A percentile compares a stretch with the other conserved stretches of the same genome.
Evolutionary conservation across 805 yeast species (phyloP).

Genomic region (Candida vartiovaarae): DNA sequence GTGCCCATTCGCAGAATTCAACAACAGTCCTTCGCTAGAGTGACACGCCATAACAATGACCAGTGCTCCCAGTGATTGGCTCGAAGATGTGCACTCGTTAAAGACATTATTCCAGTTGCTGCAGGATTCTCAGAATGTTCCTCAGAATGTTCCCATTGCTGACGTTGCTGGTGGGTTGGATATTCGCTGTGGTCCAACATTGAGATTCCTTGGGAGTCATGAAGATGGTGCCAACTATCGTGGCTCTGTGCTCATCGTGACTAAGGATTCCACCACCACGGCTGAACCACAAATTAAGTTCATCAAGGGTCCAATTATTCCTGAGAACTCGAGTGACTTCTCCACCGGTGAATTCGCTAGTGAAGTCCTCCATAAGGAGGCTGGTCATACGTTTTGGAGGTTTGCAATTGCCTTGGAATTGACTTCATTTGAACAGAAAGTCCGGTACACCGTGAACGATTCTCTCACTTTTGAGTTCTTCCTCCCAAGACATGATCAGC

Average conservation of each 20-base stretch:
- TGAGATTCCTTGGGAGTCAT: slow-evolving; percentile 57
- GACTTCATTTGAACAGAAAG: slow-evolving; percentile 45
- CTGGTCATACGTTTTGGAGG: slow-evolving; percentile 56
- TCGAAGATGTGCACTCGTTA: slow-evolving; percentile 6
- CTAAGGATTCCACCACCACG: slow-evolving; percentile 27
- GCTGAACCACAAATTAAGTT: slow-evolving; percentile 28
- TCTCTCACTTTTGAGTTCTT: slow-evolving; percentile 51
- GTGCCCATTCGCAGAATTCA: no score
- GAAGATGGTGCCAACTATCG: slow-evolving; percentile 53
- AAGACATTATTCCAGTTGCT: slow-evolving; percentile 6
- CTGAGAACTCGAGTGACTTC: slow-evolving; percentile 7
- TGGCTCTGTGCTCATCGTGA: slow-evolving; percentile 62
- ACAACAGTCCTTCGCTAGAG: no score
- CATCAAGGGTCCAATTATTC: slow-evolving; percentile 24
- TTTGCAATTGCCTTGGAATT: slow-evolving; percentile 49
- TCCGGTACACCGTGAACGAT: slow-evolving; percentile 54
- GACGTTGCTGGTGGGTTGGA: slow-evolving; percentile 26
- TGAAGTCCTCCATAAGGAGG: slow-evolving; percentile 34
- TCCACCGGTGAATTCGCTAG: slow-evolving; percentile 41
- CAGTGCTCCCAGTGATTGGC: slow-evolving; percentile 5
- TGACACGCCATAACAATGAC: no score
- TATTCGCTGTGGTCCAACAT: slow-evolving; percentile 69
- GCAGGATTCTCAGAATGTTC: slow-evolving; percentile 8
- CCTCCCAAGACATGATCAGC: slow-evolving; percentile 53
- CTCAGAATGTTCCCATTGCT: slow-evolving; percentile 6